Conservation (phyloP, 805 yeast species). For the Myxozyma udenii region DNA sequence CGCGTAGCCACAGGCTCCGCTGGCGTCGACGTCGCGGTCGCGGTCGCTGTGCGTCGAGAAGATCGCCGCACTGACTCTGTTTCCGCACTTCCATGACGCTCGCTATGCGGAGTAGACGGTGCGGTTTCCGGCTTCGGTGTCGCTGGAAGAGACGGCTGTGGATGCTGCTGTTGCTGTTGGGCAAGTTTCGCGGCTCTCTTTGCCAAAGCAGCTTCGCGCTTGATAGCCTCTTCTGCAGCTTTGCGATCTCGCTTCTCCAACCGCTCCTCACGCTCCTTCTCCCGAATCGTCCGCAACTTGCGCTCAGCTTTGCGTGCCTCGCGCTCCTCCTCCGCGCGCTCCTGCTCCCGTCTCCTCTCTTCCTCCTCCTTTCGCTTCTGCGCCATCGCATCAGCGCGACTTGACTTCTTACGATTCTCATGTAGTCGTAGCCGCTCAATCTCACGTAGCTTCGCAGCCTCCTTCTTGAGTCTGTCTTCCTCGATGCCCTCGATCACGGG, state of each 20-base stretch:
- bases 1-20: conserved; percentile 2
- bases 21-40: conserved; percentile 1
- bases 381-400: conserved; percentile 36
- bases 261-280: conserved; percentile 19
- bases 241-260: conserved; percentile 15
- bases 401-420: conserved; percentile 38
- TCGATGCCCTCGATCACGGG: conserved; percentile 37
- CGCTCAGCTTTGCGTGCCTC: conserved; percentile 18
- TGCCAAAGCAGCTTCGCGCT: conserved; percentile 11
- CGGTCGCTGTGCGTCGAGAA: not conserved
- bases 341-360: conserved; percentile 22
- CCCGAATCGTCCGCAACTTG: conserved; percentile 15
- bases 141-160: not conserved
- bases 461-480: conserved; percentile 29
- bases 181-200: conserved; percentile 21
- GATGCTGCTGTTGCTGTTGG: not conserved
- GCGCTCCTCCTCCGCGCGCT: conserved; percentile 24
- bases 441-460: conserved; percentile 32
- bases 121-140: conserved; percentile 9
- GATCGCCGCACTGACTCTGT: conserved; percentile 1
- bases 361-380: conserved; percentile 31
- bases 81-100: conserved; percentile 6
- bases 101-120: conserved; percentile 20
- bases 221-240: conserved; percentile 24
- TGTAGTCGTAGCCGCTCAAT: conserved; percentile 32